These are phyloP conservation scores for Trichoderma atrobrunneum DNA, from an alignment of 2,329 filamentous ascomycete genomes.

Conservation along the genomic window DNA sequence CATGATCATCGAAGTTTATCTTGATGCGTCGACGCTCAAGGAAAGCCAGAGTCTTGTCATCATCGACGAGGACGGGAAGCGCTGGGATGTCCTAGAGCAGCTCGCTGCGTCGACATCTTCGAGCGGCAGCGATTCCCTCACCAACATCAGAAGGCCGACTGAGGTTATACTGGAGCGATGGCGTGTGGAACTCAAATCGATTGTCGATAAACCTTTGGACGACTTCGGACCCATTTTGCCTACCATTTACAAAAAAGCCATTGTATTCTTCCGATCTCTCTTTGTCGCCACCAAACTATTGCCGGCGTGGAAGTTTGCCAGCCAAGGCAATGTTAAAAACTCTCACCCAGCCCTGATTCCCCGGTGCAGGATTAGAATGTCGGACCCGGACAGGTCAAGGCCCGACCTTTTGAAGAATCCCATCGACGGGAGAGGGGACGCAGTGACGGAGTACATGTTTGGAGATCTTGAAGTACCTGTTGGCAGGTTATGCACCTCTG, in stretches of 20 bases:
- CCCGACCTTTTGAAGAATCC: constrained; percentile 61
- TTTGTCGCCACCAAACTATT: constrained; percentile 79
- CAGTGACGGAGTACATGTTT: constrained; percentile 73
- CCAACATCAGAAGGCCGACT: constrained; percentile 48
- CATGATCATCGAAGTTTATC: constrained; percentile 84
- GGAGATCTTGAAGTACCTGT: constrained; percentile 82
- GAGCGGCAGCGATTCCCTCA: constrained; percentile 45
- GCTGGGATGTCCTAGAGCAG: constrained; percentile 87
- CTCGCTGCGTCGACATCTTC: constrained; percentile 62
- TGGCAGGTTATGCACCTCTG: constrained; percentile 76
- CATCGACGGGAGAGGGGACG: constrained; percentile 38
- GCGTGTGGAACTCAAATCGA: constrained; percentile 72
- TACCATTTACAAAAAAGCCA: constrained; percentile 94
- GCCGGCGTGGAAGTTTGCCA: constrained; percentile 79
- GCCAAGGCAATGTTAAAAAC: constrained; percentile 69
- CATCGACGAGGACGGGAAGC: constrained; percentile 83
- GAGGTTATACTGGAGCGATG: constrained; percentile 89
- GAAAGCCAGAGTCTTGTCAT: constrained; percentile 84
- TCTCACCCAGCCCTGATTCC: constrained; percentile 67
- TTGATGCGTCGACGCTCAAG: constrained; percentile 76
- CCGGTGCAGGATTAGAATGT: constrained; percentile 74
- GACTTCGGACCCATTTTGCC: constrained; percentile 67
- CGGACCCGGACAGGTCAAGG: constrained; percentile 51
- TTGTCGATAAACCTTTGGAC: constrained; percentile 47
- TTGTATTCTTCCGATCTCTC: constrained; percentile 88